Percentiles rank a stretch among this genome's conserved stretches.
Conservation (phyloP, 768 basidiomycete genomes). For the Tulasnella sp. region DNA sequence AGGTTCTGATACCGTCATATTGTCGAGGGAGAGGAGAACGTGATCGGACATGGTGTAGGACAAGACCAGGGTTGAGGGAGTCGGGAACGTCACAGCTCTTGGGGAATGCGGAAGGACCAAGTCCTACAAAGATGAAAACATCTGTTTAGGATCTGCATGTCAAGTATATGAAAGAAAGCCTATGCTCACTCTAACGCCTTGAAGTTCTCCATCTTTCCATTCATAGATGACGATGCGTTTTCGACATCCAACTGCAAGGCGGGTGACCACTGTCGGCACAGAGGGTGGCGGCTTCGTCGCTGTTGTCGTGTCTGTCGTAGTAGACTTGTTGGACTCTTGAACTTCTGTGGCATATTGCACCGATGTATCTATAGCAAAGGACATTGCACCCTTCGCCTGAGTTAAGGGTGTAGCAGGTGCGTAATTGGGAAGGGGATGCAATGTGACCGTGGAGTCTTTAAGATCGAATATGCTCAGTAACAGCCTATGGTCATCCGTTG, state of each 20-base stretch:
- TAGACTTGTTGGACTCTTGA: no score
- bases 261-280: conserved; percentile 58
- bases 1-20: conserved; percentile 40
- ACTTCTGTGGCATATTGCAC: conserved; percentile 37
- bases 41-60: conserved; percentile 72
- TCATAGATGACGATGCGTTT: conserved; percentile 73
- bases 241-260: conserved; percentile 72
- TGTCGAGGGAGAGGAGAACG: conserved; percentile 54
- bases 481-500: background rate
- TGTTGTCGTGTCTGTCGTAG: background rate
- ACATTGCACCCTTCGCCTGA: conserved; percentile 70
- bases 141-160: background rate
- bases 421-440: conserved; percentile 65
- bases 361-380: conserved; percentile 60
- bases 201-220: conserved; percentile 75
- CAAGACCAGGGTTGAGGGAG: conserved; percentile 48
- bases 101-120: conserved; percentile 75
- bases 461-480: background rate
- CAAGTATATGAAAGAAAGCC: conserved; percentile 1
- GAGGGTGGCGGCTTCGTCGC: background rate
- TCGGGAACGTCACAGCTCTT: conserved; percentile 65
- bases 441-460: conserved; percentile 55
- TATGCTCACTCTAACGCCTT: conserved; percentile 49
- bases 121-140: conserved; percentile 43
- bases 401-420: conserved; percentile 55